These are phyloP conservation scores for Fusarium siculi DNA, from an alignment of 2,329 filamentous ascomycete species.

Conservation along the genomic window DNA sequence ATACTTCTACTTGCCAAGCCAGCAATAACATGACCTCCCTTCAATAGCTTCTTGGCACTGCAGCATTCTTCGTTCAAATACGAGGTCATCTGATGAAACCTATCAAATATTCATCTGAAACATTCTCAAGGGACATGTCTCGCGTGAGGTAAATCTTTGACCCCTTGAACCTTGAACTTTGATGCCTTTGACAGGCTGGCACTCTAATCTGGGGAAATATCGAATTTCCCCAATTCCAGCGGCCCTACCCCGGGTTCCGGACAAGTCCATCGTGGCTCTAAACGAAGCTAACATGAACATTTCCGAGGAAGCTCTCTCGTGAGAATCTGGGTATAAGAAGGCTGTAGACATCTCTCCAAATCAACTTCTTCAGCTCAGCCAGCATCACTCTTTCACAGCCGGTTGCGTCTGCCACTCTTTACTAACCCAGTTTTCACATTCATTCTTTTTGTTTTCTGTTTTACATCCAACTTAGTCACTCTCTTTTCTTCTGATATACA, in stretches of 20 bases:
- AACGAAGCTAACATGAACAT: accelerated
- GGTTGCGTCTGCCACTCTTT: slow-evolving; percentile 37
- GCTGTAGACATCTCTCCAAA: not conserved
- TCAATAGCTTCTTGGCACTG: not conserved
- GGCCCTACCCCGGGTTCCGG: slow-evolving; percentile 8
- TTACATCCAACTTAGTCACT: slow-evolving; percentile 27
- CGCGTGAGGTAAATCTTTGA: not conserved
- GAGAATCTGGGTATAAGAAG: slow-evolving; percentile 27
- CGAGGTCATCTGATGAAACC: not conserved
- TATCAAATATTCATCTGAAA: not conserved
- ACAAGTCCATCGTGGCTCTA: not conserved
- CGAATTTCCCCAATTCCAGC: slow-evolving; percentile 32
- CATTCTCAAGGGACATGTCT: slow-evolving; percentile 18
- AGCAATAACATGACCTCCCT: not conserved
- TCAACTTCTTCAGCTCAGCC: slow-evolving; percentile 29
- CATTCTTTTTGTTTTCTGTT: slow-evolving; percentile 20
- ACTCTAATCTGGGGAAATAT: slow-evolving; percentile 20
- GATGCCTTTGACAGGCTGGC: not conserved
- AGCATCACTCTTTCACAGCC: slow-evolving; percentile 34
- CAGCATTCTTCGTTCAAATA: slow-evolving; percentile 7
- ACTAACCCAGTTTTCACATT: slow-evolving; percentile 2
- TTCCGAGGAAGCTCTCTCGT: not conserved
- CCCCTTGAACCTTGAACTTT: not conserved
- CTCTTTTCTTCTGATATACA: not conserved
- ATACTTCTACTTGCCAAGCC: not conserved